Evolutionary conservation across 2,329 filamentous ascomycete genomes (phyloP), one percentile per base, ranked within the genome.

Genomic region (Stenocarpella maydis): DNA sequence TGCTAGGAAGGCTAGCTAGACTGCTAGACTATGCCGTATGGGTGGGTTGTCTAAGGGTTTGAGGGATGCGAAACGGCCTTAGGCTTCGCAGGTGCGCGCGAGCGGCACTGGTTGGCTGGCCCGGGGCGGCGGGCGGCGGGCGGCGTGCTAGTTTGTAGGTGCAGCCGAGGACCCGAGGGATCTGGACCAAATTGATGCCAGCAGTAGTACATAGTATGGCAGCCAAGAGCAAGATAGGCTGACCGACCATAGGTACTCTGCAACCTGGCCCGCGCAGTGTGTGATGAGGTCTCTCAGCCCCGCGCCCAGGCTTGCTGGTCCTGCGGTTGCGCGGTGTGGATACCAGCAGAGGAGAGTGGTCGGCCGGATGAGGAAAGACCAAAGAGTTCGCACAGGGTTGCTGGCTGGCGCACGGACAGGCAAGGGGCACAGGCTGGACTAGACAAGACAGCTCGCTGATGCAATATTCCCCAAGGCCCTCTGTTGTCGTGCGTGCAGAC

Each of bases 51-150:
- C n/a, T n/a, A n/a, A n/a, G n/a, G n/a, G n/a, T n/a, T n/a, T n/a
- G n/a, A n/a, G 26, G 58, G 58, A 37, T 61, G 58, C 58, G 58
- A 61, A 47, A 61, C 58, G 43, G n/a, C 54, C 37, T 58, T 49
- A n/a, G 58, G 43, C 43, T n/a, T 49, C 28, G n/a, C 14, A 37
- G 26, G 28, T n/a, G 47, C 28, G 28, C 43, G 19, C 43, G 58
- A 19, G 58, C 34, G n/a, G 5, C 9, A 12, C 43, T 47, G 58
- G 58, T 49, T 31, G 58, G 58, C 34, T 19, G 14, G 37, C 17
- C 37, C 26, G 15, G 4, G 24, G 37, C 54, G 37, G 37, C 54
- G 4, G 24, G 37, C 54, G 37, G 37, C 54, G 37, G 58, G 58
- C 21, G 58, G n/a, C 34, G 15, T 47, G 26, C 43, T 49, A 24